These are phyloP conservation scores for Cutaneotrichosporon curvatum DNA, from an alignment of 1,284 basidiomycete genomes.

Conservation along the genomic window DNA sequence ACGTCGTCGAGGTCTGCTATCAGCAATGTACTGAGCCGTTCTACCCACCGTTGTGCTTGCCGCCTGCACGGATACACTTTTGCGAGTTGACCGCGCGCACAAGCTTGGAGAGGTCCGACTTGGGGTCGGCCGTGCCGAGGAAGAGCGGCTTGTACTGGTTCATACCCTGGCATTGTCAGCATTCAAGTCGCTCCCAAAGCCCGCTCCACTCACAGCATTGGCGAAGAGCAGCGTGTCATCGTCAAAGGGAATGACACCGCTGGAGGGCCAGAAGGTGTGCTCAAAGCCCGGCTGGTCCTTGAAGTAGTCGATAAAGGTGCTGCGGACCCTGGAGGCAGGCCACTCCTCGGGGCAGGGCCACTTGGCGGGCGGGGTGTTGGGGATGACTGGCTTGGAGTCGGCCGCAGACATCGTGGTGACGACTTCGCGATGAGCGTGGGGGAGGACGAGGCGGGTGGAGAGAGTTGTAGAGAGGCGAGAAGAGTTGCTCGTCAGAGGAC, in stretches of 20 bases:
- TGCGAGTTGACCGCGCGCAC: constrained; percentile 93
- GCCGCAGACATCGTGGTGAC: constrained; percentile 26
- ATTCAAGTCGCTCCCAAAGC: not conserved
- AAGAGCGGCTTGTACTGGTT: constrained; percentile 98
- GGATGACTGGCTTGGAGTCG: constrained; percentile 28
- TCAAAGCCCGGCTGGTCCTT: constrained; percentile 52
- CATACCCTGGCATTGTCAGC: constrained; percentile 59
- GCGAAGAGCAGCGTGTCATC: constrained; percentile 95
- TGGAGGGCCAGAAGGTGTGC: constrained; percentile 90
- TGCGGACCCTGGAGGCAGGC: constrained; percentile 62
- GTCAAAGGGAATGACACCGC: constrained; percentile 90
- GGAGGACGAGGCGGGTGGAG: not conserved
- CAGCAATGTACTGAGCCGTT: not conserved
- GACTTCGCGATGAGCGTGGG: not conserved
- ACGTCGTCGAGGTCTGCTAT: constrained; percentile 87
- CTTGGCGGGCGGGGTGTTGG: constrained; percentile 34
- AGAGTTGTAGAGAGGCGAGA: not conserved
- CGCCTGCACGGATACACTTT: constrained; percentile 96
- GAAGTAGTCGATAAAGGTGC: constrained; percentile 76
- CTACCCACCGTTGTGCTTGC: constrained; percentile 85
- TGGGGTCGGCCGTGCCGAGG: constrained; percentile 88
- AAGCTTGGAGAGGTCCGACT: constrained; percentile 78
- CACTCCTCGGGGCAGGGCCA: constrained; percentile 51
- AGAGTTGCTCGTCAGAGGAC: constrained; percentile 8
- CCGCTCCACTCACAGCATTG: constrained; percentile 59